phyloP scores from a whole-genome alignment of 768 basidiomycete species.

The Phlegmacium glaucopus region DNA sequence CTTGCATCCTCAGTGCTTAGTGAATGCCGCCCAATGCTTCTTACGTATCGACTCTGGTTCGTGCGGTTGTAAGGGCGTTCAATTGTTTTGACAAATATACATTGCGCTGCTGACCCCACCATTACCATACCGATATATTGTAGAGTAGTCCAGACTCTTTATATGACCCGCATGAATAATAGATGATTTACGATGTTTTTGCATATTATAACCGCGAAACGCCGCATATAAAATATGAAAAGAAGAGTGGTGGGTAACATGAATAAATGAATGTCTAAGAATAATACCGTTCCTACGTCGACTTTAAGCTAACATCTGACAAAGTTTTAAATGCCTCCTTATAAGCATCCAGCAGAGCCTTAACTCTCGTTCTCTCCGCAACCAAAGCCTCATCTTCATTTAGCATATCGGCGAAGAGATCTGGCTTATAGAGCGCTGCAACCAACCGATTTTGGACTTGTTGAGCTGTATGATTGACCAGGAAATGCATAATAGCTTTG shows the following conservation, averaged over 20 bases:
- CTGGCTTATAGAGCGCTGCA: constrained; percentile 91
- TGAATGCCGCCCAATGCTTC: too few species aligned
- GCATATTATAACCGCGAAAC: too few species aligned
- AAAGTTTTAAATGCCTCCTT: constrained; percentile 89
- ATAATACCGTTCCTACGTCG: constrained; percentile 31
- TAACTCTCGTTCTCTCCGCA: constrained; percentile 89
- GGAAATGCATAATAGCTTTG: constrained; percentile 97
- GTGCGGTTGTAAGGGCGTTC: too few species aligned
- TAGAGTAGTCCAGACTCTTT: too few species aligned
- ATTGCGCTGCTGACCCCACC: too few species aligned
- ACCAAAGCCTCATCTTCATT: constrained; percentile 96
- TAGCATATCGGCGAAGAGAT: constrained; percentile 84
- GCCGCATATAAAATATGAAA: too few species aligned
- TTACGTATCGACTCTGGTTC: neutral
- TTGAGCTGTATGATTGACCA: constrained; percentile 96
- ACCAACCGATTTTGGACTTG: constrained; percentile 96
- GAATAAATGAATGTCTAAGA: neutral
- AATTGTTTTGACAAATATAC: too few species aligned
- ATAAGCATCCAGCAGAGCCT: constrained; percentile 93
- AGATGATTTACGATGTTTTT: too few species aligned
- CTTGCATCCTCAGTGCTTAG: neutral
- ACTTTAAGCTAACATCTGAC: constrained; percentile 78
- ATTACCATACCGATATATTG: too few species aligned
- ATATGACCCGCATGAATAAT: too few species aligned
- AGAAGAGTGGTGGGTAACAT: neutral